Evolutionary conservation across 2,329 filamentous ascomycete genomes (phyloP), one percentile per base, ranked within the genome.

Genomic region (Pseudogymnoascus destructans): DNA sequence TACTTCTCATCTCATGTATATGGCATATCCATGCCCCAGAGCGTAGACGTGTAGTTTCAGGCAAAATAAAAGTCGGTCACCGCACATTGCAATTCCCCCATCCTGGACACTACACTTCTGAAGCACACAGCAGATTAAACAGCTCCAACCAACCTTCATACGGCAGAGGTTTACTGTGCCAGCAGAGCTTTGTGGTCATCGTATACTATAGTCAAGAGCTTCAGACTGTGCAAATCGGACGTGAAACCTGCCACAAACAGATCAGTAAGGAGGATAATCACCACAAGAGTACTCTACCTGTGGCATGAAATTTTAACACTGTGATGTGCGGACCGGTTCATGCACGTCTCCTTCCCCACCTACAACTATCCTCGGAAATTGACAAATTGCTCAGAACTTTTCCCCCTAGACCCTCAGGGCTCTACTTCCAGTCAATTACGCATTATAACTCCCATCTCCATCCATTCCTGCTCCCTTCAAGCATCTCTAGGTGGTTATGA

Each of bases 1-100:
- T 52, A 52, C 15, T 30, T 52, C 5, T 30, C 46, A 13, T 52
- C 5, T 30, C 46, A 13, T 52, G 46, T 52, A 52, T 52, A 30
- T 10, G 13, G 10, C 3, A 52, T 52, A 25, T 52, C 46, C 42
- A 49, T 27, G 21, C 42, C 42, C 27, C 42, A 49, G 25, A 30
- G 23, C 9, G 25, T 17, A 15, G 25, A 52, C 46, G 46, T 52
- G 46, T 52, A 30, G 46, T 52, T 52, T 52, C 46, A 52, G 46
- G 23, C 46, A 52, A 52, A 52, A 52, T 30, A 15, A 17, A 49
- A 52, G 25, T 52, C 7, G 46, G 46, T 52, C 46, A 52, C 46
- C 25, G 25, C 46, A 52, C 25, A 52, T 52, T 30, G 25, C 9
- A 52, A 30, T 30, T 17, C 25, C n/a, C n/a, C n/a, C 23, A 23